Conservation (phyloP, 2,329 filamentous ascomycete genomes). For the Orbilia brochopaga region DNA sequence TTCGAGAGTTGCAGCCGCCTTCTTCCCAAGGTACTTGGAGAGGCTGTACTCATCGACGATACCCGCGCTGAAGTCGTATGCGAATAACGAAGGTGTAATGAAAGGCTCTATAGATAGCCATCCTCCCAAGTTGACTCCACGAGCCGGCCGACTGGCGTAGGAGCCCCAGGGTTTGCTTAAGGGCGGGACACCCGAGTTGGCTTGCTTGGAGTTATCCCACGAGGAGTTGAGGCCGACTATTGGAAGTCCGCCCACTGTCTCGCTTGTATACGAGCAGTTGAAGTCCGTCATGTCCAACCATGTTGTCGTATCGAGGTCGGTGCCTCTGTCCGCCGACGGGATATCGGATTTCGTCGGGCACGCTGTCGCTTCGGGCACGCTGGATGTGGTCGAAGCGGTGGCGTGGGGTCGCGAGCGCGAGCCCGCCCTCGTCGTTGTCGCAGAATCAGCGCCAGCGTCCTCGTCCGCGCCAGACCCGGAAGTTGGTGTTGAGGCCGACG, state of each 20-base stretch:
- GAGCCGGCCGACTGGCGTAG: conserved; percentile 78
- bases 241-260: conserved; percentile 80
- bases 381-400: conserved; percentile 2
- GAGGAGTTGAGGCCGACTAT: conserved; percentile 84
- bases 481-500: not conserved
- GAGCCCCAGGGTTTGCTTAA: conserved; percentile 75
- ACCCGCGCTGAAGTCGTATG: conserved; percentile 60
- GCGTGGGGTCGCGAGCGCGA: too few relatives aligned
- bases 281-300: conserved; percentile 92
- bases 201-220: conserved; percentile 81
- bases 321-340: conserved; percentile 60
- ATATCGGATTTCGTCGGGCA: conserved; percentile 38
- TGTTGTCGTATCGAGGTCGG: conserved; percentile 82
- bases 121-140: conserved; percentile 90
- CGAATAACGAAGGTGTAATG: conserved; percentile 90
- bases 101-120: conserved; percentile 95
- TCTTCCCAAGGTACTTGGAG: conserved; percentile 71
- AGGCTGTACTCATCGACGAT: conserved; percentile 93
- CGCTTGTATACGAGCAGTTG: conserved; percentile 89
- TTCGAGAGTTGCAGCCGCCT: conserved; percentile 73
- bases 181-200: conserved; percentile 82
- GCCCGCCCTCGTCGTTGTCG: not conserved
- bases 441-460: not conserved
- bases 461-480: conserved; percentile 13
- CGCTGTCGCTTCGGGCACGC: conserved; percentile 5